Conservation (phyloP, 31 red algal species). For the Asparagopsis taxiformis region DNA sequence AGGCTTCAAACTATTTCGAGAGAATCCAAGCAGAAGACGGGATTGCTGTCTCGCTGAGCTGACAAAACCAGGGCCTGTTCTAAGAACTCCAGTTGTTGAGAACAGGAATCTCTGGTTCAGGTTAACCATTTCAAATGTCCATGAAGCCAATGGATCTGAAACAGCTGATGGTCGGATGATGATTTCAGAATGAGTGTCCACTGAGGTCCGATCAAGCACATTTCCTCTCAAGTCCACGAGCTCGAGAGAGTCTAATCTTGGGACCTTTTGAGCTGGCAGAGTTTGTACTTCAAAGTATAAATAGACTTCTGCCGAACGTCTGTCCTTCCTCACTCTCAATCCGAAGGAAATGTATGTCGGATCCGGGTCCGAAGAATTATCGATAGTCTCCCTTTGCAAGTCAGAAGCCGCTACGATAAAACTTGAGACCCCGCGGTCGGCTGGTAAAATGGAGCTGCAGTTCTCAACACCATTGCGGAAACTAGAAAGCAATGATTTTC, state of each 20-base stretch:
- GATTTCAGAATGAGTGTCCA: constrained; percentile 25
- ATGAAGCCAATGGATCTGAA: constrained; percentile 10
- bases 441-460: constrained; percentile 27
- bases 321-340: constrained; percentile 34
- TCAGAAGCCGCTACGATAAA: constrained; percentile 19
- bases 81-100: constrained; percentile 34
- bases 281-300: constrained; percentile 46
- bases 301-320: constrained; percentile 17
- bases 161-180: constrained; percentile 28
- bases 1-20: constrained; percentile 8
- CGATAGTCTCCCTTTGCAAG: constrained; percentile 11
- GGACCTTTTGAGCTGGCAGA: constrained; percentile 7
- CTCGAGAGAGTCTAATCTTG: constrained; percentile 11
- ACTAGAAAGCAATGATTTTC: constrained; percentile 23
- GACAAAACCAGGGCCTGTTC: constrained; percentile 23
- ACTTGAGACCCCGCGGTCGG: not conserved
- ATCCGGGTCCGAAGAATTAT: constrained; percentile 20
- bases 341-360: constrained; percentile 56
- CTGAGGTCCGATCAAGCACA: constrained; percentile 1
- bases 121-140: constrained; percentile 41
- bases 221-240: constrained; percentile 44
- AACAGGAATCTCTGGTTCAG: constrained; percentile 32
- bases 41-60: constrained; percentile 13
- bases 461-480: constrained; percentile 21
- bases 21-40: constrained; percentile 29